Evolutionary conservation across 768 basidiomycete genomes (phyloP).

Genomic region (Chalciporus sphaerocephalus): DNA sequence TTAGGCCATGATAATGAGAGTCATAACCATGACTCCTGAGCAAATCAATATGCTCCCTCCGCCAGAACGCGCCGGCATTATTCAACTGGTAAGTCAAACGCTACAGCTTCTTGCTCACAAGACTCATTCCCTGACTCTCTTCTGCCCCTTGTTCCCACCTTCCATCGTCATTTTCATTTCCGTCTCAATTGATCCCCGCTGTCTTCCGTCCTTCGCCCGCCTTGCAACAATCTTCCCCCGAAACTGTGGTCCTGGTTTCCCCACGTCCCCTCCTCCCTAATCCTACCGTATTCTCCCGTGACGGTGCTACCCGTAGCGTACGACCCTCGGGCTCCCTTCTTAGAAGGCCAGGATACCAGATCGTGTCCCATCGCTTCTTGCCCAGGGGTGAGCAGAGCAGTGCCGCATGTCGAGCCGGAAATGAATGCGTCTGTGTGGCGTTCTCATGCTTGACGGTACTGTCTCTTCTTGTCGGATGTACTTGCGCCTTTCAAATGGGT

Average conservation of each 20-base stretch:
- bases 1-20: constrained; percentile 71
- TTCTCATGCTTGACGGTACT: not conserved
- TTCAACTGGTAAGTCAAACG: constrained; percentile 68
- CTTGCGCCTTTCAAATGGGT: not conserved
- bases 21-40: constrained; percentile 78
- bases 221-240: constrained; percentile 2
- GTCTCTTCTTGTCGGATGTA: not conserved
- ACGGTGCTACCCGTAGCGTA: constrained; percentile 23
- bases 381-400: constrained; percentile 4
- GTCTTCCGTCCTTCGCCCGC: constrained; percentile 13
- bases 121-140: constrained; percentile 6
- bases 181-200: constrained; percentile 26
- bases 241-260: constrained; percentile 9
- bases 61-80: constrained; percentile 67
- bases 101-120: constrained; percentile 12
- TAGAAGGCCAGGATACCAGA: constrained; percentile 15
- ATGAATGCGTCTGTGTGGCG: constrained; percentile 6
- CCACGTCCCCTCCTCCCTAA: constrained; percentile 10
- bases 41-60: constrained; percentile 76
- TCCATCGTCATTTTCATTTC: constrained; percentile 18
- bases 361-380: constrained; percentile 2
- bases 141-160: not conserved
- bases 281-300: constrained; percentile 10
- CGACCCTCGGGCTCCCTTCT: constrained; percentile 29
- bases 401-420: constrained; percentile 2